Base-by-base conservation (phyloP, 805 yeast species). In the Zygoascus bituminiphila region DNA sequence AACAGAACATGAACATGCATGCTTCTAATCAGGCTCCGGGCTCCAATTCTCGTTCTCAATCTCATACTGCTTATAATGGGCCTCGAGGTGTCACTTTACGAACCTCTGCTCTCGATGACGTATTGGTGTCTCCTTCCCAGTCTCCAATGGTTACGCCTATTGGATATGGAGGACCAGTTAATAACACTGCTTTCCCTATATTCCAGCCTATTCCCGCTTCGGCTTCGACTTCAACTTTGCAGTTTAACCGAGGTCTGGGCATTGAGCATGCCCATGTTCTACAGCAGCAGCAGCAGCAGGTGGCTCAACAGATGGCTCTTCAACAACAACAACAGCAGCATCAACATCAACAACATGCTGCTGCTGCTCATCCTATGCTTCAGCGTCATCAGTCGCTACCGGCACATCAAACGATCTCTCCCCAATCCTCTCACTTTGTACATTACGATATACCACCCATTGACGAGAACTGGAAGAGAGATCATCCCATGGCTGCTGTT, bases 201-300 rank as follows among this genome's bases (percentile, higher is more conserved):
- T 36, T 36, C 39, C 39, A 36, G 22, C 39, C 20, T 15, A 36
- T 19, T 19, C 22, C 22, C 20, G 17, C 39, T 5, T 19, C 21
- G n/a, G 33, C 33, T 29, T 15, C 33, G 4, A 15, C 33, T 15
- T 12, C 4, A 12, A 15, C 33, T 12, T 15, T 29, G n/a, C 33
- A 29, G 4, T 29, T 29, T 7, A 29, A 29, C 21, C 20, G 39
- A 20, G 39, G 39, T 5, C 22, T 36, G 12, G 39, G 39, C 7
- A 36, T 36, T 36, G 39, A 36, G n/a, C 46, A 43, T 22, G 35
- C n/a, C 15, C 46, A 29, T 9, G 35, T 5, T 7, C 46, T 21
- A 15, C 42, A 39, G 15, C 42, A 39, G 20, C 42, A 39, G 26
- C 42, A 39, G 4, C 24, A 15, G 26, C 24, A 15, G 4, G n/a